Conservation (phyloP, 139 green algal genomes). For the Closterium sp. region DNA sequence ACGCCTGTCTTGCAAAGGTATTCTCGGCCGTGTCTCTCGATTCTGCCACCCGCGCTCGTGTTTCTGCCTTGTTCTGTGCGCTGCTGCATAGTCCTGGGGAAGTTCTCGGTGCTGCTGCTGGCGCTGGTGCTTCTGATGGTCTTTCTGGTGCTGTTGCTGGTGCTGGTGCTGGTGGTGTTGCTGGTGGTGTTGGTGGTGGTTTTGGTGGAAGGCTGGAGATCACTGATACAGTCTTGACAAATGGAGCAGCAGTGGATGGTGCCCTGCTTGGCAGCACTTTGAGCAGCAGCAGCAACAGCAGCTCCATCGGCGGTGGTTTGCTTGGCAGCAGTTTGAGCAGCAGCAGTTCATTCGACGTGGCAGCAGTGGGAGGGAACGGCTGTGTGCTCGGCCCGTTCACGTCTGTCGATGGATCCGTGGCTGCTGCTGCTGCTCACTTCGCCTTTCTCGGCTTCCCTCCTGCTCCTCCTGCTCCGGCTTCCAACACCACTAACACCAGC, state of each 20-base stretch:
- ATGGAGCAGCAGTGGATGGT: too few species aligned
- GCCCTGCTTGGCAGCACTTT: not conserved
- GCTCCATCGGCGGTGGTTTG: too few species aligned
- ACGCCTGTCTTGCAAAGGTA: not conserved
- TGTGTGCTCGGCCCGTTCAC: not conserved
- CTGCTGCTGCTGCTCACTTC: not conserved
- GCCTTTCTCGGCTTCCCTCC: not conserved
- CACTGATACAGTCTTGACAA: too few species aligned
- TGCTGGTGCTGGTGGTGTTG: too few species aligned
- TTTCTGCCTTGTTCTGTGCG: not conserved
- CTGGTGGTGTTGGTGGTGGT: too few species aligned
- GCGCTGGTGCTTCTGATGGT: too few species aligned
- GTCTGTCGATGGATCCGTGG: not conserved
- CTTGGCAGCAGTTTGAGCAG: not conserved
- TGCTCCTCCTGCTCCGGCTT: not conserved
- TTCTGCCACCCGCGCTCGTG: not conserved
- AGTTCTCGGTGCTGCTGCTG: too few species aligned
- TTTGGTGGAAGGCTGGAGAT: too few species aligned
- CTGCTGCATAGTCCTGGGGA: not conserved
- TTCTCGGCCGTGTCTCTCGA: not conserved
- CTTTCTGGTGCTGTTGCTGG: too few species aligned
- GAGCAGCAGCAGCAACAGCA: too few species aligned
- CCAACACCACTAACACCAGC: not conserved
- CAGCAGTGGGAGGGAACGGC: not conserved
- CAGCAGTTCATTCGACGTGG: too few species aligned